Percentiles rank a stretch among this genome's conserved stretches.
Evolutionary conservation across 2,329 filamentous ascomycete species (phyloP).

Genomic region (Beauveria australis): DNA sequence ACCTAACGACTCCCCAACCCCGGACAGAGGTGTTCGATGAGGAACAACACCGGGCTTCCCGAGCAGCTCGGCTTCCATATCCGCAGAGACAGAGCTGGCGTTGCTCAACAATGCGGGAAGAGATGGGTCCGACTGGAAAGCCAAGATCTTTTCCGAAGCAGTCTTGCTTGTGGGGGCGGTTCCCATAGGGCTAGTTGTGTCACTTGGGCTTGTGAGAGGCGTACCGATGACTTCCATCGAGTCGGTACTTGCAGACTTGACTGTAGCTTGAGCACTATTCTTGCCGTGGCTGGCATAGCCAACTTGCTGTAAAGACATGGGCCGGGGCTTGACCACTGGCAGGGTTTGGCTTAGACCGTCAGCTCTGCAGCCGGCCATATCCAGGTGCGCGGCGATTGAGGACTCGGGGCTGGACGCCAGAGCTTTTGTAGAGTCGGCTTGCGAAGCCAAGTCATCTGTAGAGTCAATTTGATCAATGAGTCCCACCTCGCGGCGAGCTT

Average conservation of each 20-base stretch:
- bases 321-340: not conserved
- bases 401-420: constrained; percentile 8
- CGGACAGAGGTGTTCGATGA: constrained; percentile 34
- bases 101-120: constrained; percentile 55
- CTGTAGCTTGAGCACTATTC: constrained; percentile 22
- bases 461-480: constrained; percentile 22
- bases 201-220: constrained; percentile 47
- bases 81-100: constrained; percentile 55
- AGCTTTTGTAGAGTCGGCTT: constrained; percentile 8
- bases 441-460: constrained; percentile 11
- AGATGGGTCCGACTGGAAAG: constrained; percentile 56
- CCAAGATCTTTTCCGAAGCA: constrained; percentile 38
- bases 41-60: constrained; percentile 39
- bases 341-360: not conserved
- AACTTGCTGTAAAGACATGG: constrained; percentile 4
- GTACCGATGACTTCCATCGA: constrained; percentile 42
- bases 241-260: constrained; percentile 43
- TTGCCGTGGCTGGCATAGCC: not conserved
- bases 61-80: constrained; percentile 53
- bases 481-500: constrained; percentile 14
- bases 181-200: constrained; percentile 40
- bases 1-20: constrained; percentile 46
- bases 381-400: constrained; percentile 7
- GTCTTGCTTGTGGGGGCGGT: constrained; percentile 31
- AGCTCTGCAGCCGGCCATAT: not conserved